These are phyloP conservation scores for Komagataella ulmi DNA, from an alignment of 805 yeast species.

Conservation along the genomic window DNA sequence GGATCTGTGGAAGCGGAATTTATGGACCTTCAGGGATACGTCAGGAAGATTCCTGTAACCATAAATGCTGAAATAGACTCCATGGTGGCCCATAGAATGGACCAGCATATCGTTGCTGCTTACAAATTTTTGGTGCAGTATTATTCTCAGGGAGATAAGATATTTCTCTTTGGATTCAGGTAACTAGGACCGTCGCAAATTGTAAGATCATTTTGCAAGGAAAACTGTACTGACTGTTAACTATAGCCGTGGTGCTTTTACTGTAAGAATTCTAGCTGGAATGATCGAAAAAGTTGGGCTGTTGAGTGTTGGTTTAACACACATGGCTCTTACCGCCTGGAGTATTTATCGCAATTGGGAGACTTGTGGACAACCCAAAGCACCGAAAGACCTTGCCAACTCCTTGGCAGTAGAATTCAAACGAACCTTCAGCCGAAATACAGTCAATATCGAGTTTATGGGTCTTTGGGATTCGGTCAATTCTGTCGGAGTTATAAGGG, in stretches of 20 bases:
- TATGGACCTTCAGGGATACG: constrained; percentile 9
- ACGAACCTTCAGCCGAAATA: constrained; percentile 34
- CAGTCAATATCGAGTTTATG: constrained; percentile 37
- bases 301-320: constrained; percentile 38
- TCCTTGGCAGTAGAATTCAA: constrained; percentile 40
- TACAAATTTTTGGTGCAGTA: constrained; percentile 36
- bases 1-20: constrained; percentile 35
- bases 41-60: constrained; percentile 3
- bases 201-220: background rate
- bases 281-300: constrained; percentile 57
- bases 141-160: constrained; percentile 34
- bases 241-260: constrained; percentile 45
- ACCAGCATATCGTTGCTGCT: constrained; percentile 43
- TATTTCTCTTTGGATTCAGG: constrained; percentile 47
- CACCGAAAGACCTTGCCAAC: constrained; percentile 22
- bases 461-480: constrained; percentile 63
- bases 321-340: constrained; percentile 50
- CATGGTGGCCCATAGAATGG: constrained; percentile 39
- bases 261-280: constrained; percentile 50
- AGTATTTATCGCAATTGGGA: constrained; percentile 47
- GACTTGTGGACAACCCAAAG: constrained; percentile 42
- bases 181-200: constrained; percentile 3
- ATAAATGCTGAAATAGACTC: constrained; percentile 21
- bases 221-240: background rate
- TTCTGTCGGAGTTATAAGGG: constrained; percentile 49